phyloP scores from a whole-genome alignment of 2,329 filamentous ascomycete genomes.

The Neonectria sp. region DNA sequence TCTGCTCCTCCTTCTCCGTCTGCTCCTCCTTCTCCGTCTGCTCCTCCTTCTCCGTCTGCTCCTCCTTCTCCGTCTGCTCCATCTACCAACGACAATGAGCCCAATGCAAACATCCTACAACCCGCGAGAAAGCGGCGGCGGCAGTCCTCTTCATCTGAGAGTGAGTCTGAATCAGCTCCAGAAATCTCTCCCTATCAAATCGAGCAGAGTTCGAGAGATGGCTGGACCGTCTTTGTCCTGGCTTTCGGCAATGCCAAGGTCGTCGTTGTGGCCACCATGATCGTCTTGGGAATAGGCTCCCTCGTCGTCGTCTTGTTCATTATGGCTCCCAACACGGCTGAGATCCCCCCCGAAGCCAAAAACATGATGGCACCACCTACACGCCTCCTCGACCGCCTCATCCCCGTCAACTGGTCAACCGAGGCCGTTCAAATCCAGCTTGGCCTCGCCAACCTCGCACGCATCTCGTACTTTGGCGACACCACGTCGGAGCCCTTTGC shows the following conservation, averaged over 20 bases:
- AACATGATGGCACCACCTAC: background rate
- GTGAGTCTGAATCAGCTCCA: no score
- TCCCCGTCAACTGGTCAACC: slow-evolving; percentile 1
- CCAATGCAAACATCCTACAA: no score
- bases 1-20: no score
- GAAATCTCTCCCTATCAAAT: no score
- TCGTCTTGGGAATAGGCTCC: background rate
- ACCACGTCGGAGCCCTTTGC: background rate
- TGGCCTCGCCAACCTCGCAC: background rate
- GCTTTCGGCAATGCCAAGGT: background rate
- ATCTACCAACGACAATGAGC: no score
- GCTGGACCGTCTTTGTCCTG: background rate
- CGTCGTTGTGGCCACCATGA: background rate
- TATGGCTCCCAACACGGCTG: background rate
- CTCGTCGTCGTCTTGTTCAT: background rate
- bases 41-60: no score
- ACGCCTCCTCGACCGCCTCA: background rate
- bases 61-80: no score
- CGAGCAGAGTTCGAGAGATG: background rate
- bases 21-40: no score
- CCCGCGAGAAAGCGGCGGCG: no score
- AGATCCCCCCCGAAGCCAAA: background rate
- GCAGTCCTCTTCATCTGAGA: no score
- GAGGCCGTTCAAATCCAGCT: background rate
- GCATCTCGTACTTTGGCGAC: no score